phyloP scores from a whole-genome alignment of 441 rosid species.

The Gossypium davidsonii region DNA sequence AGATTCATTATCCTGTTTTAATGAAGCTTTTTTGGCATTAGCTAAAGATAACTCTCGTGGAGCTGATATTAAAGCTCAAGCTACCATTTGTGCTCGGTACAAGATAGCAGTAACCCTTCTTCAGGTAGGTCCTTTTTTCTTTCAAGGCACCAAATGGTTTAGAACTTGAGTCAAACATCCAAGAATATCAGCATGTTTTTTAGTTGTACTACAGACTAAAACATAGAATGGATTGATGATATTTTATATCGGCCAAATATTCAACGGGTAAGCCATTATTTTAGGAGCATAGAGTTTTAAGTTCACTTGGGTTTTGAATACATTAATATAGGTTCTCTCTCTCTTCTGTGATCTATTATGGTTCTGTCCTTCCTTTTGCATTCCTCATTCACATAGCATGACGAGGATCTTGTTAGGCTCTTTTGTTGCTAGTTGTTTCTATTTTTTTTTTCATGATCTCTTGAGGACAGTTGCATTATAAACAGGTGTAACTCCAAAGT shows the following conservation, averaged over 20 bases:
- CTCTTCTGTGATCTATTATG: background rate
- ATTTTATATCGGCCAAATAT: background rate
- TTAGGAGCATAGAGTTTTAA: background rate
- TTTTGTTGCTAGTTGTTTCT: background rate
- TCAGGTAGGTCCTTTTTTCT: constrained; percentile 40
- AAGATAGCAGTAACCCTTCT: constrained; percentile 91
- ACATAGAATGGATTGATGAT: background rate
- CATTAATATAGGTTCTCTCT: background rate
- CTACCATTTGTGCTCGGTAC: constrained; percentile 95
- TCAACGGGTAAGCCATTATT: background rate
- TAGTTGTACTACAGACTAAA: background rate
- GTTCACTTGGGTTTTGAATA: background rate
- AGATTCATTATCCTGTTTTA: constrained; percentile 93
- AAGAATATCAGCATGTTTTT: background rate
- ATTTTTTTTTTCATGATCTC: background rate
- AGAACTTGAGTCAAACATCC: background rate
- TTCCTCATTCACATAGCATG: background rate
- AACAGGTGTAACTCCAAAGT: too few relatives aligned
- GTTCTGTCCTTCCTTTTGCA: background rate
- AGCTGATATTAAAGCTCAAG: constrained; percentile 93
- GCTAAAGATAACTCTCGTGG: constrained; percentile 97
- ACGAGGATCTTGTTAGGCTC: background rate
- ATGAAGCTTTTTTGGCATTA: constrained; percentile 92
- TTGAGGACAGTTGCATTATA: background rate
- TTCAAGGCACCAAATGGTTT: background rate